Conservation (phyloP, 805 yeast genomes). For the Kregervanrija delftensis region DNA sequence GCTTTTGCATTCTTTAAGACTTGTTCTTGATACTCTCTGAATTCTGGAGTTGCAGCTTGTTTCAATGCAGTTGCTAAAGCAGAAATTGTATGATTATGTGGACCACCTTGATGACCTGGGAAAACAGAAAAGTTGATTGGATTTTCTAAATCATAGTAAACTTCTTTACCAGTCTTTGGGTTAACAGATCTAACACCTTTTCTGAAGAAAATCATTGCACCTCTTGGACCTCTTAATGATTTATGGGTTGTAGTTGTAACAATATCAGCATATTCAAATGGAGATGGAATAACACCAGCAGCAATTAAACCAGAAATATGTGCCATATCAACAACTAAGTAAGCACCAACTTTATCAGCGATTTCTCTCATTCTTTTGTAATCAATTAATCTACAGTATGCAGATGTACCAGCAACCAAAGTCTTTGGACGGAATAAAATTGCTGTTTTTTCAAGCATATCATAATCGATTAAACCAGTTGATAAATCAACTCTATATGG, state of each 20-base stretch:
- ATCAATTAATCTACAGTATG: constrained; percentile 94
- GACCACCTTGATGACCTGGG: constrained; percentile 99
- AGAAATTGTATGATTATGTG: constrained; percentile 98
- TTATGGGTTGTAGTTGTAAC: constrained; percentile 99
- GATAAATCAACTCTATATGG: constrained; percentile 90
- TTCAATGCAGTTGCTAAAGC: constrained; percentile 95
- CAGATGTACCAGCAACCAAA: constrained; percentile 96
- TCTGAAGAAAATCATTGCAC: constrained; percentile 99
- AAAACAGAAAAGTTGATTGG: constrained; percentile 96
- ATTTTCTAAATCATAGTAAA: constrained; percentile 84
- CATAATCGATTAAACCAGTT: constrained; percentile 96
- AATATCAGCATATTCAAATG: constrained; percentile 94
- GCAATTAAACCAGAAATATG: constrained; percentile 95
- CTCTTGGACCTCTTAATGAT: constrained; percentile 98
- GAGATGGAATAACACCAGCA: constrained; percentile 93
- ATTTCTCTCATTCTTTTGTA: constrained; percentile 94
- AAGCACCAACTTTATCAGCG: constrained; percentile 97
- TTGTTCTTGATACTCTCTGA: constrained; percentile 80
- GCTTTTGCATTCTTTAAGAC: constrained; percentile 85
- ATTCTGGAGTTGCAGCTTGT: constrained; percentile 89
- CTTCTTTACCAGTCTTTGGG: constrained; percentile 88
- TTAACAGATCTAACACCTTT: constrained; percentile 84
- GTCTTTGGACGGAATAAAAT: constrained; percentile 91
- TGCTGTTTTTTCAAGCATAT: constrained; percentile 87
- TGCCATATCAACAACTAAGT: constrained; percentile 95